Evolutionary conservation across 495 filamentous ascomycete genomes (phyloP), one percentile per base, ranked within the genome.

Genomic region (Podospora appendiculata): DNA sequence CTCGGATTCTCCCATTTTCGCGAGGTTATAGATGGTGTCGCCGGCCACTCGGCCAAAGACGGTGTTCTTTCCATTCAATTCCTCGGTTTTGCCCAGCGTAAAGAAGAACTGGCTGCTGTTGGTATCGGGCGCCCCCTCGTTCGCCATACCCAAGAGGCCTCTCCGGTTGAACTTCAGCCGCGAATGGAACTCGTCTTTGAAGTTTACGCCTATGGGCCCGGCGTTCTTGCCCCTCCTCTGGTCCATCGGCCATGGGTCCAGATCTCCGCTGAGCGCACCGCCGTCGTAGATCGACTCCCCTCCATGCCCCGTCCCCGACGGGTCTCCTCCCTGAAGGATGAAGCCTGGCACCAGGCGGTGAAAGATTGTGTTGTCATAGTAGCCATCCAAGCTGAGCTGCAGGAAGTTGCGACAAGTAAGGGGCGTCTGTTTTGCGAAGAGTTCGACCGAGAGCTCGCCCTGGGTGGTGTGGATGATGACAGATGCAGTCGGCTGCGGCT

Each of bases 21-120:
- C 80, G 54, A 99, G 67, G 65, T 96, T 97, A 68, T 90, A 99
- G 45, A 99, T 90, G 49, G 90, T 96, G 52, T 96, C 90, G 5
- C 93, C 93, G 40, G 86, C 90, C 49, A 99, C 77, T 50, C 94
- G 78, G 42, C 93, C 93, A 72, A 99, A 97, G 60, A 97, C 73
- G 4, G 93, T 96, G 64, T 96, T 95, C 63, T 88, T 85, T 51
- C 86, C 87, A 45, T 84, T 86, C 67, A 99, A 61, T 70, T 97
- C 91, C 34, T 86, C 80, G 48, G 88, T 85, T 48, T 86, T 86
- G 45, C 73, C 84, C 42, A 99, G 74, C 2, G 93, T 96, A 48
- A 99, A 80, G 69, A 99, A 99, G 74, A 97, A 97, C 72, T 99
- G 93, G 68, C 89, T 94, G 41, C 88, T 87, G 69, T 96, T 95